phyloP scores from a whole-genome alignment of 768 basidiomycete genomes.

The Russula sp. region DNA sequence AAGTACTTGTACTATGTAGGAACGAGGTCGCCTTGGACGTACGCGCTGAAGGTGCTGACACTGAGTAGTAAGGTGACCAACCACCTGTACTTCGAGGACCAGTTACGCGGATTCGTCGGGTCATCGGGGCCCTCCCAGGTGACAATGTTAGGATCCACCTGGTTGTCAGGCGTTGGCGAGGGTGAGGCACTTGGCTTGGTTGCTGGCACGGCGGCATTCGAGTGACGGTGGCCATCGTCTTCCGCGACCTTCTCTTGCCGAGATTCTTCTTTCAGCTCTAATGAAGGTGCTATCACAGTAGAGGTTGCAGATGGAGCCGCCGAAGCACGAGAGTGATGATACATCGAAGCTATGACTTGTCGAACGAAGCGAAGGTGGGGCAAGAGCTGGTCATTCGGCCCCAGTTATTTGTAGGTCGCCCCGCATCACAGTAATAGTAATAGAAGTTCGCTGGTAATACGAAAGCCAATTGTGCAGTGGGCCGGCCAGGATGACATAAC shows the following conservation, averaged over 20 bases:
- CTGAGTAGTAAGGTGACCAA: not conserved
- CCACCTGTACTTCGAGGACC: constrained; percentile 10
- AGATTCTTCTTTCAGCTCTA: not conserved
- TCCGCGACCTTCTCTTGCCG: not conserved
- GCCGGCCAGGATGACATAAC: no score
- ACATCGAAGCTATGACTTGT: not conserved
- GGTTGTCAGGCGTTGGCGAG: not conserved
- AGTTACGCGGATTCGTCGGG: constrained; percentile 13
- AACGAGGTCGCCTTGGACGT: not conserved
- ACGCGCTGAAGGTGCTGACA: not conserved
- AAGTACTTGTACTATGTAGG: no score
- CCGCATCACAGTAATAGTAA: no score
- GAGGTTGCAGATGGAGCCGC: not conserved
- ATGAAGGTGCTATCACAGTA: not conserved
- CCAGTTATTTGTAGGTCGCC: not conserved
- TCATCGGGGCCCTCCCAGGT: constrained; percentile 16
- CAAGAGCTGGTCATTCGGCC: not conserved
- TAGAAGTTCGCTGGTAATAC: no score
- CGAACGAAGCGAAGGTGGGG: no score
- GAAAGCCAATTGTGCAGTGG: no score
- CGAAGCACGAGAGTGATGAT: not conserved
- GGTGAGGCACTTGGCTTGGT: not conserved
- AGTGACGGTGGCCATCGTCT: not conserved
- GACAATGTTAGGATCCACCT: not conserved
- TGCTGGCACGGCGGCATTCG: no score